phyloP scores from a whole-genome alignment of 768 basidiomycete species.

The Leccinum rimulosum region DNA sequence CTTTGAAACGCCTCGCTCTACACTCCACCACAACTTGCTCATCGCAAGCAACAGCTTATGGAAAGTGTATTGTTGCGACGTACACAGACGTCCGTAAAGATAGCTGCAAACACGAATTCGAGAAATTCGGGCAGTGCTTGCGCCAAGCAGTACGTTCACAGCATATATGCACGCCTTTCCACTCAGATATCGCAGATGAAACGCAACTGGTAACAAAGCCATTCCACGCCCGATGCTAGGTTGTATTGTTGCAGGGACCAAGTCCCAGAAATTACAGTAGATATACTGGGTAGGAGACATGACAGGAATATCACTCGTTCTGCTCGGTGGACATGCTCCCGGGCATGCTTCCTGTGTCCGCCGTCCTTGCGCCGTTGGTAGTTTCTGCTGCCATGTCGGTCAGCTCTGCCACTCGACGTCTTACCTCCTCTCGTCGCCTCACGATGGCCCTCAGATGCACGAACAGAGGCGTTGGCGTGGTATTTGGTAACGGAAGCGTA shows the following conservation, averaged over 20 bases:
- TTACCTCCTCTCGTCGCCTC: slow-evolving; percentile 44
- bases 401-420: slow-evolving; percentile 32
- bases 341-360: slow-evolving; percentile 36
- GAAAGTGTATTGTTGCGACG: slow-evolving; percentile 79
- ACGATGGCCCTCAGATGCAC: slow-evolving; percentile 49
- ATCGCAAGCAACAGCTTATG: slow-evolving; percentile 73
- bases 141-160: slow-evolving; percentile 63
- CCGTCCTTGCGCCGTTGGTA: slow-evolving; percentile 34
- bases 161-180: neutral
- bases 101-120: slow-evolving; percentile 82
- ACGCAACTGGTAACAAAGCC: slow-evolving; percentile 46
- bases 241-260: slow-evolving; percentile 7
- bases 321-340: slow-evolving; percentile 29
- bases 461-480: slow-evolving; percentile 52
- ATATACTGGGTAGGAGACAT: slow-evolving; percentile 7
- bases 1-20: slow-evolving; percentile 63
- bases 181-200: slow-evolving; percentile 42
- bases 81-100: slow-evolving; percentile 86
- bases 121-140: slow-evolving; percentile 79
- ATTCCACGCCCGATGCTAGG: neutral
- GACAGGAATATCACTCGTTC: slow-evolving; percentile 18
- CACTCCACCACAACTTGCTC: slow-evolving; percentile 74
- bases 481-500: slow-evolving; percentile 58
- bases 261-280: slow-evolving; percentile 17
- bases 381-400: slow-evolving; percentile 18